Percentiles rank a stretch among this genome's conserved stretches.
Evolutionary conservation across 139 green algal genomes (phyloP).

Genomic region (Yamagishiella unicocca): DNA sequence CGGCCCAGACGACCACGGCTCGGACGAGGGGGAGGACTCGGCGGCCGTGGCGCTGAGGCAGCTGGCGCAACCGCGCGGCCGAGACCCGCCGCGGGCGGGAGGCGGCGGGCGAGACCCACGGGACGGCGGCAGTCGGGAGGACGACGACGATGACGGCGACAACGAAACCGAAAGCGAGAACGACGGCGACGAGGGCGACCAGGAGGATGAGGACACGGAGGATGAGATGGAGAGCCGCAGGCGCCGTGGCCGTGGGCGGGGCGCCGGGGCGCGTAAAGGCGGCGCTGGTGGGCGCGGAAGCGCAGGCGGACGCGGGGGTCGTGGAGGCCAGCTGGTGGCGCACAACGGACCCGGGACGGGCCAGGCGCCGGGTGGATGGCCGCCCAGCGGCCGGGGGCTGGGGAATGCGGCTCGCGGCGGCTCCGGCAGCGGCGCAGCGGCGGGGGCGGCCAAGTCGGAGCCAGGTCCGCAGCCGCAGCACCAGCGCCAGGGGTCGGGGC

Average conservation of each 20-base stretch:
- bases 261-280: neutral
- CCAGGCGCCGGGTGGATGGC: too few species aligned
- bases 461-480: neutral
- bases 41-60: conserved; percentile 30
- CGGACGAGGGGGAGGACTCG: conserved; percentile 30
- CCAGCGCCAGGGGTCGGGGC: neutral
- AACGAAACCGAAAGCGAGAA: neutral
- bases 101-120: neutral
- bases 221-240: neutral
- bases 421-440: neutral
- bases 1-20: neutral
- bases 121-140: too few species aligned
- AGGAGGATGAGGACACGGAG: neutral
- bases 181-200: neutral
- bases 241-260: neutral
- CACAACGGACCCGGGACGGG: too few species aligned
- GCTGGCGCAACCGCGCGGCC: neutral
- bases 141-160: neutral
- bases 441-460: neutral
- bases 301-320: neutral
- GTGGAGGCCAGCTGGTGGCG: neutral
- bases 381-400: too few species aligned
- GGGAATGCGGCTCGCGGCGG: neutral
- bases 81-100: neutral
- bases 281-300: neutral